These are phyloP conservation scores for Suillus subalutaceus DNA, from an alignment of 768 basidiomycete genomes.

Conservation along the genomic window DNA sequence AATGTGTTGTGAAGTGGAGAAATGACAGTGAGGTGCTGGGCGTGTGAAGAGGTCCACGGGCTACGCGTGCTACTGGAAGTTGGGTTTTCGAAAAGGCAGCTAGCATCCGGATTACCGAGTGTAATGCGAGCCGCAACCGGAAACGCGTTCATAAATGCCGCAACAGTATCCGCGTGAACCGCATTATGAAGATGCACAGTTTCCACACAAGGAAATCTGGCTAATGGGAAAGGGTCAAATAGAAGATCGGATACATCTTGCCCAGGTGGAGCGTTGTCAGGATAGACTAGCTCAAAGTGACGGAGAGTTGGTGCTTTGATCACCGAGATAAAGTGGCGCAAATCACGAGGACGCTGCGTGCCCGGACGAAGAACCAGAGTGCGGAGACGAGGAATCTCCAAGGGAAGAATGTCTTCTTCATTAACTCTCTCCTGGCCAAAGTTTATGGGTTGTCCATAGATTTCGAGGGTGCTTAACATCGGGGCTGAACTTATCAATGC, in stretches of 20 bases:
- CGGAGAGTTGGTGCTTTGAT: constrained; percentile 11
- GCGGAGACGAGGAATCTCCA: constrained; percentile 13
- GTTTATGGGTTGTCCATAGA: constrained; percentile 6
- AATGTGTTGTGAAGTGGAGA: not conserved
- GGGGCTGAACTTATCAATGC: constrained; percentile 8
- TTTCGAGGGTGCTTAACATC: constrained; percentile 5
- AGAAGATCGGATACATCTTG: constrained; percentile 10
- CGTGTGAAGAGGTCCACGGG: not conserved
- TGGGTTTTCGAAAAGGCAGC: not conserved
- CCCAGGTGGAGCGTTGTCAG: constrained; percentile 1
- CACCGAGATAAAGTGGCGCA: constrained; percentile 15
- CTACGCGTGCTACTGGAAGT: not conserved
- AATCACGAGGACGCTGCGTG: constrained; percentile 14
- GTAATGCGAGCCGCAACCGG: constrained; percentile 3
- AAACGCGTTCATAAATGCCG: constrained; percentile 3
- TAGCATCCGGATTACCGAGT: not conserved
- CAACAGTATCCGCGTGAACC: not conserved
- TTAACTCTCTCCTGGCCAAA: constrained; percentile 5
- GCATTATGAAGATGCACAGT: constrained; percentile 1
- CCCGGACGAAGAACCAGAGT: constrained; percentile 12
- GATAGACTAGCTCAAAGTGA: constrained; percentile 5
- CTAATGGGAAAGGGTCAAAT: constrained; percentile 17
- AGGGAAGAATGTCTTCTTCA: constrained; percentile 5
- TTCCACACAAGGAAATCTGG: constrained; percentile 9
- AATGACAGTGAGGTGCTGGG: constrained; percentile 3